Evolutionary conservation across 495 filamentous ascomycete species (phyloP).

Genomic region (Daldinia grandis): DNA sequence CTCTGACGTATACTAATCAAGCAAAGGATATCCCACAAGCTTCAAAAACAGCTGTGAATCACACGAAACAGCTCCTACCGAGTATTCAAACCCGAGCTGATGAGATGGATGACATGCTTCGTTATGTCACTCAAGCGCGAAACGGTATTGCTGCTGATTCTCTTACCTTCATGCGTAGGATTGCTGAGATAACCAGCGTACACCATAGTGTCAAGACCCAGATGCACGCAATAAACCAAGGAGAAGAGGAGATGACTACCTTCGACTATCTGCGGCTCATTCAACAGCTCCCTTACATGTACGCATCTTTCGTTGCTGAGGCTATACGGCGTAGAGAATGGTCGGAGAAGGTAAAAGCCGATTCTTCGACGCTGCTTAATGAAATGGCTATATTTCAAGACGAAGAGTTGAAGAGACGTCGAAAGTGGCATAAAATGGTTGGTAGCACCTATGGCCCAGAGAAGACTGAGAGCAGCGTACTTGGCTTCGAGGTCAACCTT

Average conservation of each 20-base stretch:
- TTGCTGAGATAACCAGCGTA: conserved; percentile 78
- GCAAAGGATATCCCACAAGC: conserved; percentile 78
- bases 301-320: conserved; percentile 88
- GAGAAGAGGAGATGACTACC: conserved; percentile 69
- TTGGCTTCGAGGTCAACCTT: conserved; percentile 85
- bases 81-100: conserved; percentile 71
- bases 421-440: conserved; percentile 88
- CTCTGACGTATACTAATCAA: conserved; percentile 71
- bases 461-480: conserved; percentile 59
- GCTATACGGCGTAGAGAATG: conserved; percentile 87
- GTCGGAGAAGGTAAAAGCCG: conserved; percentile 84
- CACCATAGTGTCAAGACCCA: conserved; percentile 74
- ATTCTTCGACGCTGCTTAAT: conserved; percentile 85
- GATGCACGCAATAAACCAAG: conserved; percentile 74
- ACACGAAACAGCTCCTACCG: conserved; percentile 89
- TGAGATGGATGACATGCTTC: conserved; percentile 80
- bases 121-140: conserved; percentile 68
- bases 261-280: conserved; percentile 81
- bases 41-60: conserved; percentile 84
- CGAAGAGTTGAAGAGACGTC: conserved; percentile 86
- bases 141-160: conserved; percentile 66
- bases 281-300: conserved; percentile 82
- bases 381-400: conserved; percentile 90
- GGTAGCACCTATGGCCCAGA: conserved; percentile 63
- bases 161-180: conserved; percentile 76